Base-by-base conservation (phyloP, 306 rosid genomes). In the Cicer yamashitae region DNA sequence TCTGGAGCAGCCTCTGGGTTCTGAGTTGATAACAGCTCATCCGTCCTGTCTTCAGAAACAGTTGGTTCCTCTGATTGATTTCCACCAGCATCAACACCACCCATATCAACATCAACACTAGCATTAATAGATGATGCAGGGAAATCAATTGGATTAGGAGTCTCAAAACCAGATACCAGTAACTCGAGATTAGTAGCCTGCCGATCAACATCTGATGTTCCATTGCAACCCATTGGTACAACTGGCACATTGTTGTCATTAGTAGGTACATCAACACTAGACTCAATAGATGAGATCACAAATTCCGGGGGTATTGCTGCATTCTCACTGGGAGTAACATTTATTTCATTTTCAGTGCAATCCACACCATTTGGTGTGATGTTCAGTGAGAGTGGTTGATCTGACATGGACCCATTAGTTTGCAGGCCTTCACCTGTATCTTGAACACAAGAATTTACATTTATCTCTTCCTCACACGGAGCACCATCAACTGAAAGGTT, bases 101-200 rank as follows among this genome's bases (percentile, higher is more conserved):
- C 88, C 97, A 96, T 96, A 79, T 90, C 93, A 83, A 92, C 79
- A 79, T 96, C 96, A 82, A 67, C 79, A 88, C 80, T 85, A 30
- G 83, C 89, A 86, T 59, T 30, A 63, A 77, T 38, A 69, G 90
- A 82, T 47, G 87, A 76, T 54, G 84, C 79, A 79, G 84, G 87
- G 50, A 71, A 75, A 72, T 86, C 89, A 76, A 74, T 85, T 62
- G 82, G 81, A 84, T 82, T 80, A 44, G 89, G 81, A 7, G 46
- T 74, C 70, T 61, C 86, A 48, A 56, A 88, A 83, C 87, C 87
- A 40, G 88, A 77, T 14, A 76, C 85, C 41, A 60, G 83, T 22
- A 82, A 69, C 37, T 74, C 81, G 67, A 59, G 59, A 82, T 80
- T 77, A 76, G 89, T 48, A 62, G 76, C 85, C 69, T 82, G 90